Evolutionary conservation across 1,139 yeast species (phyloP).

Genomic region (Suhomyces panamericanus): DNA sequence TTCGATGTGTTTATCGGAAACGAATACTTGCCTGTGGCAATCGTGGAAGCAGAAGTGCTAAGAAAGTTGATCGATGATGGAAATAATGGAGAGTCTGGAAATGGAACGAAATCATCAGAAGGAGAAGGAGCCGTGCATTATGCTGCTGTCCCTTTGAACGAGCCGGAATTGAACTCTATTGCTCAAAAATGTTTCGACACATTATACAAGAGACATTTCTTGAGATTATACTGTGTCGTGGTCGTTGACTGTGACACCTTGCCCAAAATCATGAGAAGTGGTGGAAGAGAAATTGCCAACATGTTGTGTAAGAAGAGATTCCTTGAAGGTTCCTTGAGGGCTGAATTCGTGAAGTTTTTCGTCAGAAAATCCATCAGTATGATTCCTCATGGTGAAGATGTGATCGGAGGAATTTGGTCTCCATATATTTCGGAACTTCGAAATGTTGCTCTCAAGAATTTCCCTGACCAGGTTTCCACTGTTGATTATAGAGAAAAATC

Average conservation of each 20-base stretch:
- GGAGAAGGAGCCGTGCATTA: slow-evolving; percentile 19
- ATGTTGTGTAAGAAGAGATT: slow-evolving; percentile 85
- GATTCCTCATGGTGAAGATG: slow-evolving; percentile 77
- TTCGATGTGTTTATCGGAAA: slow-evolving; percentile 85
- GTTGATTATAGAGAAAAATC: slow-evolving; percentile 76
- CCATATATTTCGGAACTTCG: slow-evolving; percentile 64
- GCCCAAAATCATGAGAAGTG: slow-evolving; percentile 81
- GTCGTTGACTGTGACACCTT: slow-evolving; percentile 80
- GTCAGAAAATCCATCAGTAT: slow-evolving; percentile 65
- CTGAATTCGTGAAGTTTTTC: slow-evolving; percentile 81
- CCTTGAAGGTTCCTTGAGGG: slow-evolving; percentile 70
- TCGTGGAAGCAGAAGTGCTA: slow-evolving; percentile 82
- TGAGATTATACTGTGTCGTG: slow-evolving; percentile 78
- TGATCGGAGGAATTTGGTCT: slow-evolving; percentile 84
- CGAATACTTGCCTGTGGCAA: slow-evolving; percentile 82
- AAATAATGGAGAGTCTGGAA: slow-evolving; percentile 13
- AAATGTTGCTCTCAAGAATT: slow-evolving; percentile 43
- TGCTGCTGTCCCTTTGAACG: slow-evolving; percentile 50
- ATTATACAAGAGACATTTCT: slow-evolving; percentile 66
- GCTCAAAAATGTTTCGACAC: slow-evolving; percentile 75
- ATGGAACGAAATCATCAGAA: slow-evolving; percentile 12
- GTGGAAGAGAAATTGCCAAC: slow-evolving; percentile 89
- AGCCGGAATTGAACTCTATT: slow-evolving; percentile 64
- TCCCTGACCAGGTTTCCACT: slow-evolving; percentile 61
- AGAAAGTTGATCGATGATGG: slow-evolving; percentile 32